phyloP scores from a whole-genome alignment of 1,284 basidiomycete species.

The Meira nashicola region DNA sequence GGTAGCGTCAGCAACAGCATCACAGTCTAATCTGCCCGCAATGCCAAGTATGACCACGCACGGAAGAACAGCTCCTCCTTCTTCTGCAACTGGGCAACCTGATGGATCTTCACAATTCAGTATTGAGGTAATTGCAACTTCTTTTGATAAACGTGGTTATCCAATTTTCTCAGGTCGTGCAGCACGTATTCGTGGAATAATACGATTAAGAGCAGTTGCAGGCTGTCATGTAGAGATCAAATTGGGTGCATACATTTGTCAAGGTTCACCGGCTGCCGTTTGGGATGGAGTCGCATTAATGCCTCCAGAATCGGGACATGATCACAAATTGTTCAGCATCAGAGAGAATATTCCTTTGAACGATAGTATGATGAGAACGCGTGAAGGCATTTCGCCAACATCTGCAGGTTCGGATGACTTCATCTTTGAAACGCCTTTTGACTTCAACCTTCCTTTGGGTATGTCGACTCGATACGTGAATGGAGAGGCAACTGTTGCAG shows the following conservation, averaged over 20 bases:
- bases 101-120: conserved; percentile 25
- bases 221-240: conserved; percentile 39
- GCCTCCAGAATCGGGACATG: conserved; percentile 26
- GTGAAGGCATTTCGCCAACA: conserved; percentile 1
- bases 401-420: conserved; percentile 1
- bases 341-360: conserved; percentile 27
- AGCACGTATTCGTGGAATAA: conserved; percentile 25
- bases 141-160: conserved; percentile 40
- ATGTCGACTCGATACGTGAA: conserved; percentile 37
- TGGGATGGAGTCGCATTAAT: conserved; percentile 42
- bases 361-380: conserved; percentile 21
- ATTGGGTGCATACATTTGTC: conserved; percentile 12
- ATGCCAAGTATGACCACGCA: not conserved
- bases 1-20: not conserved
- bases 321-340: conserved; percentile 34
- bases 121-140: conserved; percentile 36
- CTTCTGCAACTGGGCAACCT: not conserved
- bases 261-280: conserved; percentile 38
- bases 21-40: not conserved
- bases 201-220: conserved; percentile 28
- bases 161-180: conserved; percentile 34
- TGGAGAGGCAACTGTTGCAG: conserved; percentile 35
- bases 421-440: conserved; percentile 35
- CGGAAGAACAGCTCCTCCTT: not conserved
- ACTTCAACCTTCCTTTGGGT: conserved; percentile 37